Base-by-base conservation (phyloP, 169 alveolate genomes). In the Amoebophrya sp. region DNA sequence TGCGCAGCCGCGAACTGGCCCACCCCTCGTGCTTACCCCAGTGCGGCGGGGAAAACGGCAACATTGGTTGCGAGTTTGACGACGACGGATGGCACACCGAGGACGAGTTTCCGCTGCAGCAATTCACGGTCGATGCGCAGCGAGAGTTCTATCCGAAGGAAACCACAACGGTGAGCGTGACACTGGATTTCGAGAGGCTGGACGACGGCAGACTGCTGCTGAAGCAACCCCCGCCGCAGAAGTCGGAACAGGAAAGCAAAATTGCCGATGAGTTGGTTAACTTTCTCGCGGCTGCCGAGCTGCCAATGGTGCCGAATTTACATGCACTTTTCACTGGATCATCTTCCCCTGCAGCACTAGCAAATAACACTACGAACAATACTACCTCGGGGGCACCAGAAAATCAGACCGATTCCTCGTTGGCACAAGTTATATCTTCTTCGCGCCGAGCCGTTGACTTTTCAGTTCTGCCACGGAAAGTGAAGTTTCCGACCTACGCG, bases 81-180 rank as follows among this genome's bases (percentile, higher is more conserved):
- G 83, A 66, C 83, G 83, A 66, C 35, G 83, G 32, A 7, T 66
- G 83, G 83, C 83, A 66, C 83, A 66, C 83, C 7, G 83, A 66
- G 83, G 83, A 66, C 83, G 83, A 66, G 32, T 66, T 66, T n/a
- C 29, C 29, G 29, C 10, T 12, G 83, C 35, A 66, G 35, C 35
- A 66, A 66, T 66, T 66, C 32, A 25, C 39, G 38, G 83, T 66
- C 32, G 12, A 7, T 12, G 83, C 83, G 35, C 83, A 66, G 32
- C 1, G 18, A 66, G 18, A 66, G 18, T n/a, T 7, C 83, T 25
- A 18, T 7, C 83, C 83, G 38, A 66, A 66, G 35, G 83, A 66
- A 1, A 66, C 83, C 32, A n/a, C 29, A 25, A 25, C 83, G 83
- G 35, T 66, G 83, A 66, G 32, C 12, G 83, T 66, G 29, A 1